A percentile compares a stretch with the other conserved stretches of the same genome.
These are phyloP conservation scores for Xerocomellus amylosporus DNA, from an alignment of 768 basidiomycete genomes.

Conservation along the genomic window DNA sequence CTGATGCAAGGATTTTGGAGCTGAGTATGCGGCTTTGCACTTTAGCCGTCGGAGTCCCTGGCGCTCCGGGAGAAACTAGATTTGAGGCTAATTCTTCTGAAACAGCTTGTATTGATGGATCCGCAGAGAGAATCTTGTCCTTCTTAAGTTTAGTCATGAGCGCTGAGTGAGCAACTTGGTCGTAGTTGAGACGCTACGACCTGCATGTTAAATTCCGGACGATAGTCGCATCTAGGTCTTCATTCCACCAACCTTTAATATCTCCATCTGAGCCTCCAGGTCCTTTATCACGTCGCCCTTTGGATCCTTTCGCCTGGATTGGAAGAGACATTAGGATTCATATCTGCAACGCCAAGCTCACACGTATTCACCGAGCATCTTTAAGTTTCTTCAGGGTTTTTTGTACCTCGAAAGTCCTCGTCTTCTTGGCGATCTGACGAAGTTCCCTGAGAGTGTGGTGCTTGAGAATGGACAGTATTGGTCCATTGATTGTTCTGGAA, in stretches of 20 bases:
- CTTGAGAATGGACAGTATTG: constrained; percentile 39
- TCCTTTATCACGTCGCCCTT: constrained; percentile 41
- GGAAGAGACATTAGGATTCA: not conserved
- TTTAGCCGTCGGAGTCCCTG: constrained; percentile 51
- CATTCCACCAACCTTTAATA: constrained; percentile 57
- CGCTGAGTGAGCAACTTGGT: constrained; percentile 61
- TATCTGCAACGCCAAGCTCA: not conserved
- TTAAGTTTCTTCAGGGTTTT: constrained; percentile 83
- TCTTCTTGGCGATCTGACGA: constrained; percentile 75
- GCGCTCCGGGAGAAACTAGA: constrained; percentile 32
- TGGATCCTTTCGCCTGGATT: constrained; percentile 36
- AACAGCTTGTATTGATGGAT: constrained; percentile 49
- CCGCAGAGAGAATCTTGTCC: constrained; percentile 54
- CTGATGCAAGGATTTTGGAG: constrained; percentile 67
- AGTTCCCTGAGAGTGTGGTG: constrained; percentile 73
- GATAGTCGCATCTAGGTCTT: not conserved
- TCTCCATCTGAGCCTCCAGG: constrained; percentile 57
- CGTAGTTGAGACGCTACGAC: constrained; percentile 53
- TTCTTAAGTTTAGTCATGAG: constrained; percentile 72
- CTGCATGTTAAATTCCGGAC: not conserved
- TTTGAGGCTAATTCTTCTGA: constrained; percentile 41
- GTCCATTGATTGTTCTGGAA: constrained; percentile 7
- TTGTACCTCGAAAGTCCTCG: constrained; percentile 76
- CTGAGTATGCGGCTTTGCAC: constrained; percentile 73
- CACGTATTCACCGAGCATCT: constrained; percentile 50